phyloP scores from a whole-genome alignment of 2,329 filamentous ascomycete genomes.

The Penicillium janthinellum region DNA sequence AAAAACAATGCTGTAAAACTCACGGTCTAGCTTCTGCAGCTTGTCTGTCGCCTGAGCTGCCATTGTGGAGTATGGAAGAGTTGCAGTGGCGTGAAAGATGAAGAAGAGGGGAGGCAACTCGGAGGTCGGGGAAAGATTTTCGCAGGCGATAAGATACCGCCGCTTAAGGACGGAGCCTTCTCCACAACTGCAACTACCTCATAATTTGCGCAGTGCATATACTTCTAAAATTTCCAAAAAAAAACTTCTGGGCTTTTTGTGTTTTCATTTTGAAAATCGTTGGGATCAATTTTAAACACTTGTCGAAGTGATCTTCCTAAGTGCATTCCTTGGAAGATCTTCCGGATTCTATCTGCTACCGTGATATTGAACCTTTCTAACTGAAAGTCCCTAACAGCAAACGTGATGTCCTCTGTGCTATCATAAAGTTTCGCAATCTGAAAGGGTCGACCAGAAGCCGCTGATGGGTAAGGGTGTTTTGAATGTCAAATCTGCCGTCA shows the following conservation, averaged over 20 bases:
- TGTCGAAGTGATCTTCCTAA: too few species aligned
- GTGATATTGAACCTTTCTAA: constrained; percentile 31
- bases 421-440: constrained; percentile 32
- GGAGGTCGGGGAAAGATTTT: constrained; percentile 30
- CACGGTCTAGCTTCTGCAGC: constrained; percentile 45
- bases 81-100: constrained; percentile 21
- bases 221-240: background rate
- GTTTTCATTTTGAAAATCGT: too few species aligned
- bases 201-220: background rate
- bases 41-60: constrained; percentile 46
- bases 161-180: constrained; percentile 7
- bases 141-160: constrained; percentile 29
- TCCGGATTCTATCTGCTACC: constrained; percentile 21
- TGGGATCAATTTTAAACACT: too few species aligned
- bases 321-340: too few species aligned
- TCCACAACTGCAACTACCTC: background rate
- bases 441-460: constrained; percentile 31
- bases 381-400: constrained; percentile 25
- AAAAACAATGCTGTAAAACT: constrained; percentile 15
- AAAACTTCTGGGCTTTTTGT: too few species aligned
- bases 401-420: constrained; percentile 27
- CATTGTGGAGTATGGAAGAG: constrained; percentile 35
- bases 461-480: constrained; percentile 28
- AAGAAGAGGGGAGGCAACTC: constrained; percentile 20
- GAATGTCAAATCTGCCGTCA: background rate